phyloP scores from a whole-genome alignment of 805 yeast species.

The Nakazawaea peltata region DNA sequence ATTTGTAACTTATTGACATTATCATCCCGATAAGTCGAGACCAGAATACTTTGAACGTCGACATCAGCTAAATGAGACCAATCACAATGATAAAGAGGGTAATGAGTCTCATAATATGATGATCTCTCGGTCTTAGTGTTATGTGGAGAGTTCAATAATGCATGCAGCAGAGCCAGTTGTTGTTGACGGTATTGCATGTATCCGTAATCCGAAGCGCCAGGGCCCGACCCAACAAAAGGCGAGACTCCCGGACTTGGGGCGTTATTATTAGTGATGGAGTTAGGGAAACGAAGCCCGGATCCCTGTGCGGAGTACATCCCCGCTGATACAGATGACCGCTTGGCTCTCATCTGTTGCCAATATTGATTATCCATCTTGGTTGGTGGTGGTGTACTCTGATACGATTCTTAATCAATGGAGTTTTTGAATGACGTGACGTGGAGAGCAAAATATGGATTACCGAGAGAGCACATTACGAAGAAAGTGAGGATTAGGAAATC shows the following conservation, averaged over 20 bases:
- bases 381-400: conserved; percentile 10
- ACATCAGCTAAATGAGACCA: conserved; percentile 35
- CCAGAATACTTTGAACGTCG: conserved; percentile 44
- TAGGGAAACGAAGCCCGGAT: too few species aligned
- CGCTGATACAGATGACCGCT: conserved; percentile 21
- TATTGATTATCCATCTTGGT: conserved; percentile 3
- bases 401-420: too few species aligned
- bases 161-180: conserved; percentile 9
- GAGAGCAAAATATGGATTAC: too few species aligned
- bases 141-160: neutral
- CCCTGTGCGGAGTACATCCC: conserved; percentile 16
- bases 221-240: neutral
- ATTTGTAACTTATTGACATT: conserved; percentile 57
- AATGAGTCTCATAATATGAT: conserved; percentile 38
- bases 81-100: conserved; percentile 43
- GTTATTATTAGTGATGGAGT: too few species aligned
- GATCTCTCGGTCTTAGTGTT: conserved; percentile 13
- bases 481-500: too few species aligned
- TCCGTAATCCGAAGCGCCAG: neutral
- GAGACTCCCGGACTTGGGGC: neutral
- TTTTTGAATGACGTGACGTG: too few species aligned
- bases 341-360: conserved; percentile 11
- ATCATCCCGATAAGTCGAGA: conserved; percentile 80
- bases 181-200: conserved; percentile 1
- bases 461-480: too few species aligned